Conservation (phyloP, 345 rosid genomes). For the Pistacia vera region DNA sequence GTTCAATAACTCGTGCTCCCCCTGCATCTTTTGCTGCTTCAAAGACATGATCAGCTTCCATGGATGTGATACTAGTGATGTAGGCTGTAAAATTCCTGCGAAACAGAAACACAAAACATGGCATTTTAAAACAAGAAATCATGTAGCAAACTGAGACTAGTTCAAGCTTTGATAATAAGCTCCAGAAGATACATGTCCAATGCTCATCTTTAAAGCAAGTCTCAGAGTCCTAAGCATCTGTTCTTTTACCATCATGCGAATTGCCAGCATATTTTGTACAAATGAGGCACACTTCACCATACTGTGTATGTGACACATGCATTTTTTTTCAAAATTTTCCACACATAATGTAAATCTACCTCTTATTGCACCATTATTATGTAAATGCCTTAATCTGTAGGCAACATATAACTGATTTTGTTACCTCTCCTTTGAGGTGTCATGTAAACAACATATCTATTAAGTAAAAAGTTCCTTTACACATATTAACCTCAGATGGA, state of each 20-base stretch:
- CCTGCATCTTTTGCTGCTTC: slow-evolving; percentile 77
- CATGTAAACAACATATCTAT: background rate
- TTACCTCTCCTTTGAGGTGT: background rate
- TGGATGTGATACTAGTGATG: slow-evolving; percentile 63
- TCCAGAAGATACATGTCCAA: slow-evolving; percentile 3
- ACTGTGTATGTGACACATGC: background rate
- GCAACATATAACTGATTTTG: too few species aligned
- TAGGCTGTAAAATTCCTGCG: slow-evolving; percentile 79
- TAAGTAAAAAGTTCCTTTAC: background rate
- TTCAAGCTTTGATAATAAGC: background rate
- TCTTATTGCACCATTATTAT: background rate
- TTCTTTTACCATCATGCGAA: background rate
- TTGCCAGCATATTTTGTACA: background rate
- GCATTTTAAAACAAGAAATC: slow-evolving; percentile 11
- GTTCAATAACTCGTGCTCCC: slow-evolving; percentile 90
- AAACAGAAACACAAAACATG: slow-evolving; percentile 19
- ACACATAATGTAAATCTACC: background rate
- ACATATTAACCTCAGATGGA: background rate
- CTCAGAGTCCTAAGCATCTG: background rate
- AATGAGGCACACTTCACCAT: background rate
- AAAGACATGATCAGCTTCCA: slow-evolving; percentile 69
- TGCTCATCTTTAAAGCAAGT: background rate
- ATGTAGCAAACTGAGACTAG: background rate
- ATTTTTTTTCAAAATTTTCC: too few species aligned
- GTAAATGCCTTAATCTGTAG: background rate